Conservation (phyloP, 1,139 yeast species). For the Pichia sorboxylosa region DNA sequence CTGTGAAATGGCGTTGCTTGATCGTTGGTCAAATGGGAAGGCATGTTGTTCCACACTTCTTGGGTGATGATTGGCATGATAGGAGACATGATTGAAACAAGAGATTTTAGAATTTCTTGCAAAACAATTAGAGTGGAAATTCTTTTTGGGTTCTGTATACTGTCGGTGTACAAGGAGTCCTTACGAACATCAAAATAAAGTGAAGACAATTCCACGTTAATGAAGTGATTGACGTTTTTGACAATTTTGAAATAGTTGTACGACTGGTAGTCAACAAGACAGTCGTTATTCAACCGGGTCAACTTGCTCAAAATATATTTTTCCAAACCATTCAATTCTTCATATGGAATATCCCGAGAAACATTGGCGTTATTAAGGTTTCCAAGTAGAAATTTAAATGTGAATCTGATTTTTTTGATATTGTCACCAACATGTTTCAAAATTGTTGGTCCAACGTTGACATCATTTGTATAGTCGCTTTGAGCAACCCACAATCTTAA, state of each 20-base stretch:
- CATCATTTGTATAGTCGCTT: slow-evolving; percentile 73
- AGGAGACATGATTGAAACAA: slow-evolving; percentile 63
- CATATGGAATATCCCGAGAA: slow-evolving; percentile 24
- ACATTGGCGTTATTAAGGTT: slow-evolving; percentile 33
- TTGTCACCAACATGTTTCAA: slow-evolving; percentile 69
- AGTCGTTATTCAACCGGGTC: slow-evolving; percentile 32
- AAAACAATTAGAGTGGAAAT: slow-evolving; percentile 65
- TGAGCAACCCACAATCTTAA: slow-evolving; percentile 86
- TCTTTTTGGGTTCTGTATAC: slow-evolving; percentile 36
- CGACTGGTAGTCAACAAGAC: slow-evolving; percentile 36
- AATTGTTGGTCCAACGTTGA: slow-evolving; percentile 61
- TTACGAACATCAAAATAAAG: slow-evolving; percentile 79
- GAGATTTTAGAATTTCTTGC: slow-evolving; percentile 45
- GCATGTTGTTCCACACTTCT: slow-evolving; percentile 67
- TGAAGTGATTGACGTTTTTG: slow-evolving; percentile 55
- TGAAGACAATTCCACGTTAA: slow-evolving; percentile 68
- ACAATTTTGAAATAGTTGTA: slow-evolving; percentile 54
- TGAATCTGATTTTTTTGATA: slow-evolving; percentile 69
- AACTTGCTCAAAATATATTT: slow-evolving; percentile 49
- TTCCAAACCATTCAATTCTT: slow-evolving; percentile 47
- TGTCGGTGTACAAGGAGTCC: slow-evolving; percentile 74
- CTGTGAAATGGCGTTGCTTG: slow-evolving; percentile 41
- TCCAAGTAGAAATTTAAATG: slow-evolving; percentile 73
- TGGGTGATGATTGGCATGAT: slow-evolving; percentile 75
- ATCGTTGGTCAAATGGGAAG: slow-evolving; percentile 25